These are phyloP conservation scores for Pleurotus pulmonarius DNA, from an alignment of 768 basidiomycete genomes.

Conservation along the genomic window DNA sequence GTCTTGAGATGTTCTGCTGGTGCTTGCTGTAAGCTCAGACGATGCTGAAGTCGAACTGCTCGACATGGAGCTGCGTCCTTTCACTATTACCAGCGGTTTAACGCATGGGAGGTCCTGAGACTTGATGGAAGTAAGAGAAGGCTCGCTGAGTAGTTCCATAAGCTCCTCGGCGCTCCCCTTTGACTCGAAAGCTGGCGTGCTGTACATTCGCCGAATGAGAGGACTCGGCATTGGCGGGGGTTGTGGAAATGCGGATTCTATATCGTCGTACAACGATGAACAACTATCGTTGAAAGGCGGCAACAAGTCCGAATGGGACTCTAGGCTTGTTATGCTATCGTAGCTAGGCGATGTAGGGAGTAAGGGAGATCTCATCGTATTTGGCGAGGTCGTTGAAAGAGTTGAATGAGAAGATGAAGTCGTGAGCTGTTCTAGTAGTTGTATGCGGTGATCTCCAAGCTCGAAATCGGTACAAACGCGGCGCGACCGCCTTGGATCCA, in stretches of 20 bases:
- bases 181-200: constrained; percentile 35
- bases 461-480: neutral
- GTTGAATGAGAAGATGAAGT: neutral
- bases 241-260: constrained; percentile 31
- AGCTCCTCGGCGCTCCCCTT: constrained; percentile 22
- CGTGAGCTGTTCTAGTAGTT: neutral
- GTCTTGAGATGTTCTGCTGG: neutral
- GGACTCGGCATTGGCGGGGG: constrained; percentile 38
- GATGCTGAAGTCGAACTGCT: neutral
- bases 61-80: neutral
- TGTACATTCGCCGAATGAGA: constrained; percentile 38
- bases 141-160: neutral
- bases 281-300: constrained; percentile 25
- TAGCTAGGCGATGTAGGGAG: neutral
- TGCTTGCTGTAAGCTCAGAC: neutral
- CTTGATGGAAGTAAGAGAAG: neutral
- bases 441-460: neutral
- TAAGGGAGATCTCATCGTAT: too few species aligned
- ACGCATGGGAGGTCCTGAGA: neutral
- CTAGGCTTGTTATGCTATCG: neutral
- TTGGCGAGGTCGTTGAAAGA: neutral
- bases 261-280: constrained; percentile 30
- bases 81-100: neutral
- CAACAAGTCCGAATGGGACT: neutral
- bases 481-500: neutral